These are phyloP conservation scores for Piedraia hortae DNA, from an alignment of 2,329 filamentous ascomycete species.

Conservation along the genomic window DNA sequence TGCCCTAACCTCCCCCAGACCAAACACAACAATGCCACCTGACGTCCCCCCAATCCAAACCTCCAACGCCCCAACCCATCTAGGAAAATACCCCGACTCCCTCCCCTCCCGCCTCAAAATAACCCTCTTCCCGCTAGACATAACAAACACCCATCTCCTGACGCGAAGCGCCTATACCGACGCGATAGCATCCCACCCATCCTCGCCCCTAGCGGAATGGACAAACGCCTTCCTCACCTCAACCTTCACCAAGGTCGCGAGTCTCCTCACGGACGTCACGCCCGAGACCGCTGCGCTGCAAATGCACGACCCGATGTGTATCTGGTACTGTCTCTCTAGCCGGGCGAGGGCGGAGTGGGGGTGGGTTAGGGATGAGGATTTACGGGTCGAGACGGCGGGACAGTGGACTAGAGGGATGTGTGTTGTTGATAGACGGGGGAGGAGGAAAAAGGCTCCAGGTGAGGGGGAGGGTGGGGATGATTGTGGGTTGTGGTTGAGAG, in stretches of 20 bases:
- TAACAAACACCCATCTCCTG: conserved; percentile 18
- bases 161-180: conserved; percentile 15
- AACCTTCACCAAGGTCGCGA: conserved; percentile 20
- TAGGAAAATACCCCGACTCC: conserved; percentile 16
- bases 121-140: conserved; percentile 22
- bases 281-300: conserved; percentile 15
- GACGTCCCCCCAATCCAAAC: conserved; percentile 17
- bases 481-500: conserved; percentile 72
- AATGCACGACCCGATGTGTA: conserved; percentile 20
- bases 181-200: conserved; percentile 8
- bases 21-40: conserved; percentile 55
- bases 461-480: too few relatives aligned
- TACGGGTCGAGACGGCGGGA: conserved; percentile 65
- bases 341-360: conserved; percentile 10
- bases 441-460: too few relatives aligned
- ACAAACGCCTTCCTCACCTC: conserved; percentile 17
- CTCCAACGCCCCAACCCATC: conserved; percentile 9
- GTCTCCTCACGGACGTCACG: conserved; percentile 12
- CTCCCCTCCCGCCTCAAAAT: conserved; percentile 17
- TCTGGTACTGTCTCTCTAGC: conserved; percentile 12
- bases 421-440: conserved; percentile 44
- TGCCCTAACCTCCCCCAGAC: conserved; percentile 26
- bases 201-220: conserved; percentile 20
- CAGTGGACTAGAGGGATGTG: conserved; percentile 88
- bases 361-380: conserved; percentile 34